phyloP scores from a whole-genome alignment of 2,329 filamentous ascomycete species.

The Aspergillus sp. region DNA sequence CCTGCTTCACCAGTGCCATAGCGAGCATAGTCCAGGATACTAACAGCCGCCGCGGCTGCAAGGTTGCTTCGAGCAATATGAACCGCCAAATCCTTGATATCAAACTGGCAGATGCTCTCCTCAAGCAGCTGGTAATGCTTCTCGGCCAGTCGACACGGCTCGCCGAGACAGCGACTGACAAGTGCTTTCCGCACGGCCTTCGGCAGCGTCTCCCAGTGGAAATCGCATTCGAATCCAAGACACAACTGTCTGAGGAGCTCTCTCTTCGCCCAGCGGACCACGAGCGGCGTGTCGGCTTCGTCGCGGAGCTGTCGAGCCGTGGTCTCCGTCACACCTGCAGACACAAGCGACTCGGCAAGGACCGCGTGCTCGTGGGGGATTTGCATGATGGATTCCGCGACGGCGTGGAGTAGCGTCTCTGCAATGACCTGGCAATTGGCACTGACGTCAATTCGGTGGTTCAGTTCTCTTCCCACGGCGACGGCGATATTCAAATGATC shows the following conservation, averaged over 20 bases:
- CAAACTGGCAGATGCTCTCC: constrained; percentile 37
- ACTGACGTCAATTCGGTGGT: constrained; percentile 34
- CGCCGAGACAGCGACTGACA: constrained; percentile 48
- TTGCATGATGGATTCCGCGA: constrained; percentile 34
- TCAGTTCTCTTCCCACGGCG: constrained; percentile 30
- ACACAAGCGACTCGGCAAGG: constrained; percentile 35
- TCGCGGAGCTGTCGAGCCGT: constrained; percentile 35
- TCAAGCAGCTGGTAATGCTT: constrained; percentile 47
- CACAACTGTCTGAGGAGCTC: constrained; percentile 51
- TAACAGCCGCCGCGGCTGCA: constrained; percentile 40
- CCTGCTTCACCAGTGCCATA: constrained; percentile 28
- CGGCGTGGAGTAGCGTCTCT: constrained; percentile 39
- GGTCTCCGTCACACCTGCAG: constrained; percentile 34
- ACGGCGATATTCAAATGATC: constrained; percentile 31
- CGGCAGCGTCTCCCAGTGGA: constrained; percentile 53
- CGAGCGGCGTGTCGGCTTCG: constrained; percentile 38
- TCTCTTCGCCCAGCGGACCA: constrained; percentile 43
- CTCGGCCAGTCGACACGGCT: constrained; percentile 41
- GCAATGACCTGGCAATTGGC: constrained; percentile 40
- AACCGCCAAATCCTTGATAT: constrained; percentile 39
- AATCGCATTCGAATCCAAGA: constrained; percentile 51
- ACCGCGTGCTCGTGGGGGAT: constrained; percentile 40
- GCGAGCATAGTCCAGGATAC: constrained; percentile 32
- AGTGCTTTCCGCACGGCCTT: constrained; percentile 47
- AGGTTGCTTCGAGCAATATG: constrained; percentile 52